Evolutionary conservation across 148 eudicot species (phyloP).

Genomic region (Arbutus unedo): DNA sequence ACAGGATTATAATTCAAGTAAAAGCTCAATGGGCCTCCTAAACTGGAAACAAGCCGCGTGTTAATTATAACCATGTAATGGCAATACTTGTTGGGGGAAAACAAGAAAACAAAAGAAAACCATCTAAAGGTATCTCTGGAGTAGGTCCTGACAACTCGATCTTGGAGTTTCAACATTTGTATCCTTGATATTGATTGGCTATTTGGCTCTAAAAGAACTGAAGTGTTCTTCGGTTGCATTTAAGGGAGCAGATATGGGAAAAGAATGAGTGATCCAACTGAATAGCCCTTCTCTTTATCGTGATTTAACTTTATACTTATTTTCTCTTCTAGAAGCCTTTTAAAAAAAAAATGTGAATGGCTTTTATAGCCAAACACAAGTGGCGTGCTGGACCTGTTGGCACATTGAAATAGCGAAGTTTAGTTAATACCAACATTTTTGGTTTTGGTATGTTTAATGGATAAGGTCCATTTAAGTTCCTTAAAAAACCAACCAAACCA

Average conservation of each 20-base stretch:
- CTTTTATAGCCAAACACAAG: background rate
- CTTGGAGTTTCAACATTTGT: background rate
- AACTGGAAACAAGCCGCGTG: background rate
- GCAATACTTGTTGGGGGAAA: background rate
- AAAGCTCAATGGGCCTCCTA: background rate
- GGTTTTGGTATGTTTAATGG: too few species aligned
- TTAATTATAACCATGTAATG: background rate
- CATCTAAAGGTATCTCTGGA: background rate
- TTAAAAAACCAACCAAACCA: background rate
- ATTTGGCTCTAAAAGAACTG: background rate
- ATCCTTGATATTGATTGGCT: background rate
- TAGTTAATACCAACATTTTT: background rate
- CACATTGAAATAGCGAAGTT: background rate
- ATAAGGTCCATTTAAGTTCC: conserved; percentile 1
- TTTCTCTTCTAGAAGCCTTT: background rate
- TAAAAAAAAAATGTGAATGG: background rate
- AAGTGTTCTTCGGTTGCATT: background rate
- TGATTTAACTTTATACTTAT: background rate
- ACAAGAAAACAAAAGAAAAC: background rate
- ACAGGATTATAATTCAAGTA: background rate
- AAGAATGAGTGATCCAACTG: background rate
- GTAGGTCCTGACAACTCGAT: background rate
- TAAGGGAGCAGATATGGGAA: background rate
- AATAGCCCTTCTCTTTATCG: background rate
- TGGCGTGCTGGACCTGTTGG: background rate